Percentiles rank a stretch among this genome's conserved stretches.
Evolutionary conservation across 1,139 yeast genomes (phyloP).

Genomic region (Yamadazyma siamensis): DNA sequence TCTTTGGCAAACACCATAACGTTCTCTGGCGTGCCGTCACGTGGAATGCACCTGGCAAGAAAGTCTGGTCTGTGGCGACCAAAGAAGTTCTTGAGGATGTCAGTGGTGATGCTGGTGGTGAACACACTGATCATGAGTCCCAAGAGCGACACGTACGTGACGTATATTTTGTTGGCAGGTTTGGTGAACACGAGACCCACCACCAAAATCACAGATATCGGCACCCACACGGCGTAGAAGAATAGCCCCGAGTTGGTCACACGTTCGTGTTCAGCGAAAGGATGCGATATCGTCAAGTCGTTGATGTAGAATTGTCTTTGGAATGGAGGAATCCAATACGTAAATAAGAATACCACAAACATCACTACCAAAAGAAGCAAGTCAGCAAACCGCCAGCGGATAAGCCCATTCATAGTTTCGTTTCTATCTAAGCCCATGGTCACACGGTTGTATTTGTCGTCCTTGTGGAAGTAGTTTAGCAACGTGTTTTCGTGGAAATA

Average conservation of each 20-base stretch:
- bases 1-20: constrained; percentile 52
- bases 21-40: constrained; percentile 43
- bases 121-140: constrained; percentile 39
- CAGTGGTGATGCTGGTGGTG: constrained; percentile 43
- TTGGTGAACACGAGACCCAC: constrained; percentile 26
- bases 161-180: constrained; percentile 34
- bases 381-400: constrained; percentile 64
- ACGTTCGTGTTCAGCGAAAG: constrained; percentile 63
- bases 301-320: constrained; percentile 60
- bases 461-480: constrained; percentile 19
- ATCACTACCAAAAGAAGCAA: constrained; percentile 41
- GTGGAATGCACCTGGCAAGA: constrained; percentile 64
- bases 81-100: constrained; percentile 61
- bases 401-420: constrained; percentile 25
- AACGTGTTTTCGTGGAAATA: no score
- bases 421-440: constrained; percentile 46
- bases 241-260: constrained; percentile 42
- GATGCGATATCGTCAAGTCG: constrained; percentile 58
- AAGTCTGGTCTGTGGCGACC: constrained; percentile 82
- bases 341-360: constrained; percentile 40
- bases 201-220: constrained; percentile 25
- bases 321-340: constrained; percentile 54
- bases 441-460: constrained; percentile 39
- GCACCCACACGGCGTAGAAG: constrained; percentile 37
- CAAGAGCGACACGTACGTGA: constrained; percentile 36